phyloP scores from a whole-genome alignment of 2,329 filamentous ascomycete species.

The Pseudogymnoascus sp. region DNA sequence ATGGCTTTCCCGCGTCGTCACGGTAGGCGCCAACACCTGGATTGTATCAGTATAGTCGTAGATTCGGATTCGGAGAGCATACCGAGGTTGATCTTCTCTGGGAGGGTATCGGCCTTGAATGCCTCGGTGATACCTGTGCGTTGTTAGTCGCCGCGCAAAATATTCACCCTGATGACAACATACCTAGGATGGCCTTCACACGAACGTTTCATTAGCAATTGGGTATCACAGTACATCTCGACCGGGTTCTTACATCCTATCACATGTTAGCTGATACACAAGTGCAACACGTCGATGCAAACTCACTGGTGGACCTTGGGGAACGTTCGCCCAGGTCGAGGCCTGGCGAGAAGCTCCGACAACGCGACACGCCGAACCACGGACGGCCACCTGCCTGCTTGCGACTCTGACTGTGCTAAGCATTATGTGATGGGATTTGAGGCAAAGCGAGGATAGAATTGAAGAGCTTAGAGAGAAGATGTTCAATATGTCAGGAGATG shows the following conservation, averaged over 20 bases:
- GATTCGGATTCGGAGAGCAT: conserved; percentile 27
- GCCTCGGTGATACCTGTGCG: conserved; percentile 81
- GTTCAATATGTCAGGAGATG: not conserved
- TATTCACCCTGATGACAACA: conserved; percentile 26
- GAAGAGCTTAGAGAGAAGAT: conserved; percentile 1
- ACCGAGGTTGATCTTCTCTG: conserved; percentile 97
- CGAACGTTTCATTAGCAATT: conserved; percentile 24
- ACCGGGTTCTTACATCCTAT: conserved; percentile 30
- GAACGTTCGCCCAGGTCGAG: conserved; percentile 85
- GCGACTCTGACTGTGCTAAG: conserved; percentile 48
- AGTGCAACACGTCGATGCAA: conserved; percentile 10
- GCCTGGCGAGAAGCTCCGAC: conserved; percentile 23
- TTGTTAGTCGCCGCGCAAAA: conserved; percentile 23
- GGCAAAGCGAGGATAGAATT: not conserved
- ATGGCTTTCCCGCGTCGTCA: conserved; percentile 96
- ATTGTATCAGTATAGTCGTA: conserved; percentile 15
- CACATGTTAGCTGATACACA: conserved; percentile 13
- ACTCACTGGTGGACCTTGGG: conserved; percentile 88
- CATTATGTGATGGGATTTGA: conserved; percentile 32
- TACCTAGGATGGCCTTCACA: conserved; percentile 67
- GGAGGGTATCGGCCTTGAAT: conserved; percentile 92
- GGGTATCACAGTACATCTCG: not conserved
- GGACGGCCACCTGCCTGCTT: conserved; percentile 38
- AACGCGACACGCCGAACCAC: conserved; percentile 20
- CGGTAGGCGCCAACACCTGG: conserved; percentile 93